Evolutionary conservation across 2,329 filamentous ascomycete species (phyloP).

Genomic region (Xylaria sp.): DNA sequence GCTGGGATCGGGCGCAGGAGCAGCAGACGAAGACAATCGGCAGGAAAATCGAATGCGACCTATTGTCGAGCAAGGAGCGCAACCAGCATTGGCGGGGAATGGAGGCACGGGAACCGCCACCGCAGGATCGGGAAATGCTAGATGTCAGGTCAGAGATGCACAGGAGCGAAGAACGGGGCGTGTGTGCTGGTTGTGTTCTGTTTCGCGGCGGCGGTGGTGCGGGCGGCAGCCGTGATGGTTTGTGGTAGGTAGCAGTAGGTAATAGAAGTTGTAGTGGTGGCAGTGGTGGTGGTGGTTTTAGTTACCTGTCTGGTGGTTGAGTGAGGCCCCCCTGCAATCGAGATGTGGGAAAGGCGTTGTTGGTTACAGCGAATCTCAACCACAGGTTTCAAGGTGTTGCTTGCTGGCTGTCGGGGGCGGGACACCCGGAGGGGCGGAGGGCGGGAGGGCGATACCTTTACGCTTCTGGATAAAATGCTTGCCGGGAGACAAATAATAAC

Average conservation of each 20-base stretch:
- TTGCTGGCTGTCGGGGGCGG: constrained; percentile 28
- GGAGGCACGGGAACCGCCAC: constrained; percentile 36
- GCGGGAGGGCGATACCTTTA: constrained; percentile 17
- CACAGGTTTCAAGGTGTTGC: constrained; percentile 28
- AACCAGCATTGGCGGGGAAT: constrained; percentile 37
- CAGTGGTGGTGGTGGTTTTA: constrained; percentile 5
- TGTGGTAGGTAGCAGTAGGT: neutral
- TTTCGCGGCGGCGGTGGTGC: constrained; percentile 21
- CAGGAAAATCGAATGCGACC: constrained; percentile 35
- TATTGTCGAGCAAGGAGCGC: constrained; percentile 34
- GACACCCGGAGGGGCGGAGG: constrained; percentile 28
- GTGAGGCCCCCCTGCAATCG: constrained; percentile 27
- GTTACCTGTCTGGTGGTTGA: constrained; percentile 21
- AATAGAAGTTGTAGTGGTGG: neutral
- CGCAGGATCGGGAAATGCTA: constrained; percentile 15
- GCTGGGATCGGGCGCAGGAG: constrained; percentile 43
- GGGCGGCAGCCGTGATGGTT: constrained; percentile 21
- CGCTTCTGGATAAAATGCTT: constrained; percentile 4
- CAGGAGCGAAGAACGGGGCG: neutral
- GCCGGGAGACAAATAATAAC: neutral
- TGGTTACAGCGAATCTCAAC: constrained; percentile 20
- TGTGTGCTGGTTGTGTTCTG: constrained; percentile 28
- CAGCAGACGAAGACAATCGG: constrained; percentile 27
- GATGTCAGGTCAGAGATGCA: constrained; percentile 1
- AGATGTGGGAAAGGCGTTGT: constrained; percentile 30